phyloP scores from a whole-genome alignment of 2,329 filamentous ascomycete genomes.

The Coleophoma cylindrospora region DNA sequence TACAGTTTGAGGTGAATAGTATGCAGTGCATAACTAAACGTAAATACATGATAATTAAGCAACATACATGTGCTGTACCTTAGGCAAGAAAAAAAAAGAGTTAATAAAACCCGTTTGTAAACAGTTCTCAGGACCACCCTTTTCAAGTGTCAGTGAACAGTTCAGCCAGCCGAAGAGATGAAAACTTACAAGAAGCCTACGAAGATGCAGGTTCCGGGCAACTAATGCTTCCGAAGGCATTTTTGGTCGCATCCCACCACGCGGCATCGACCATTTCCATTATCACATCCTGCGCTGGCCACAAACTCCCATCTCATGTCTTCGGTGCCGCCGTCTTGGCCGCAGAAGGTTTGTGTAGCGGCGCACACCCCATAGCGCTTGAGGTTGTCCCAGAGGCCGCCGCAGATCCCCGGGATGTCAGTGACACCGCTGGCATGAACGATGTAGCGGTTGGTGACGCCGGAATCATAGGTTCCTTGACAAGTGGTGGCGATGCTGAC shows the following conservation, averaged over 20 bases:
- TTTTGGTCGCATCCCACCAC: neutral
- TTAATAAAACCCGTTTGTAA: too few relatives aligned
- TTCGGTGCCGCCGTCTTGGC: neutral
- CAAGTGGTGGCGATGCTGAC: neutral
- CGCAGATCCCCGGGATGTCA: neutral
- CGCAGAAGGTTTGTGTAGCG: neutral
- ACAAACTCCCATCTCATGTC: neutral
- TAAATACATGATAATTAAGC: too few relatives aligned
- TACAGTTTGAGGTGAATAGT: too few relatives aligned
- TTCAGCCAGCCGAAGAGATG: too few relatives aligned
- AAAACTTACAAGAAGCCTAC: too few relatives aligned
- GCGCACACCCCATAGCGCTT: neutral
- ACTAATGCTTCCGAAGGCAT: neutral
- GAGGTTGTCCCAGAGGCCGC: conserved; percentile 1
- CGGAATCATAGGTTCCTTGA: neutral
- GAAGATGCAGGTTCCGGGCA: neutral
- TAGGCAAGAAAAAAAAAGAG: too few relatives aligned
- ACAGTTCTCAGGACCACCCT: too few relatives aligned
- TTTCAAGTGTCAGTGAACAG: too few relatives aligned
- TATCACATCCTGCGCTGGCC: neutral
- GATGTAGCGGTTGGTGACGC: neutral
- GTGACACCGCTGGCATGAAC: neutral
- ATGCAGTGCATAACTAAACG: too few relatives aligned
- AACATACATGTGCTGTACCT: too few relatives aligned
- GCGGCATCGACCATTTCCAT: neutral